A percentile compares a stretch with the other conserved stretches of the same genome.
phyloP scores from a whole-genome alignment of 805 yeast genomes.

The Candida michaelii region DNA sequence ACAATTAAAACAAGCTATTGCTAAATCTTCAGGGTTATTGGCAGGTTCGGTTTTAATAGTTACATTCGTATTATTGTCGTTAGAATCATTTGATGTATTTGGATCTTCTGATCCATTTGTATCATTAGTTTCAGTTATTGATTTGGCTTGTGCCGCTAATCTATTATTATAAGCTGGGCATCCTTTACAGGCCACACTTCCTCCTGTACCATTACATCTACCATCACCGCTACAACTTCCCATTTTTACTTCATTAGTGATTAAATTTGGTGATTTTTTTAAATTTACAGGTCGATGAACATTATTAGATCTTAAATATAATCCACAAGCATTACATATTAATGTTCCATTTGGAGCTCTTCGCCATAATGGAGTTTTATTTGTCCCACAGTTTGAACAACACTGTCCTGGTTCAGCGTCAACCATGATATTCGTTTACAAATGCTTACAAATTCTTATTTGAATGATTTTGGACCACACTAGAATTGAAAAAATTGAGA shows the following conservation, averaged over 20 bases:
- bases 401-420: constrained; percentile 36
- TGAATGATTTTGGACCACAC: not conserved
- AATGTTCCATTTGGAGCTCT: constrained; percentile 56
- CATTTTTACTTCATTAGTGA: constrained; percentile 35
- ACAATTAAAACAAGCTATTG: constrained; percentile 81
- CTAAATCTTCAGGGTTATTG: constrained; percentile 40
- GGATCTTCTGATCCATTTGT: not conserved
- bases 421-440: not conserved
- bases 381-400: constrained; percentile 56
- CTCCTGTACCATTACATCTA: constrained; percentile 86
- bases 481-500: not conserved
- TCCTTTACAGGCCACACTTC: constrained; percentile 73
- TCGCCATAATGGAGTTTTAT: constrained; percentile 60
- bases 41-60: not conserved
- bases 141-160: constrained; percentile 29
- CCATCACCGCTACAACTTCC: constrained; percentile 78
- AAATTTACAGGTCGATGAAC: constrained; percentile 65
- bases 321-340: constrained; percentile 61
- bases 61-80: not conserved
- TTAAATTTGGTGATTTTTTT: constrained; percentile 55
- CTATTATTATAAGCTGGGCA: constrained; percentile 84
- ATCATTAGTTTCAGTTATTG: not conserved
- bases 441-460: not conserved
- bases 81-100: not conserved
- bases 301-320: constrained; percentile 58